Base-by-base conservation (phyloP, 805 yeast genomes). In the Spathaspora gorwiae region DNA sequence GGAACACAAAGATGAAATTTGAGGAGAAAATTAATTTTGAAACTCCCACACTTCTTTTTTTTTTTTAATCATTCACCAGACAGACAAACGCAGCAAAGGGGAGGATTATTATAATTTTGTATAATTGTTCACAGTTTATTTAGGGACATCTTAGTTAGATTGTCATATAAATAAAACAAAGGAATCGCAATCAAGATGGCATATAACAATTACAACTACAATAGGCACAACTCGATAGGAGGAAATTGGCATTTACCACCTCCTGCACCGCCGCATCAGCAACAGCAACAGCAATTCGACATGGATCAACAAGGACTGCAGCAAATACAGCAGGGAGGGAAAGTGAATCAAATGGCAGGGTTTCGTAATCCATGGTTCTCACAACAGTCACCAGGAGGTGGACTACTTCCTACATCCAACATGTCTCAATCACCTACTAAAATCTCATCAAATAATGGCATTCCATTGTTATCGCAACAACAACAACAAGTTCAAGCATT, bases 341-440 rank as follows among this genome's bases (percentile, higher is more conserved):
- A 47, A 37, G 47, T 44, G 40, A 47, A 37, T 15, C 49, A 42
- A 33, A 42, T 51, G 30, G 59, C 64, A 11, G 73, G 73, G 26
- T 71, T 71, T 49, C 53, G 75, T 33, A 70, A 71, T 44, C 75
- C 75, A n/a, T 71, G 75, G 75, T 70, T 58, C 52, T 61, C 68
- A 26, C 55, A 65, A 7, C 52, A 51, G 24, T 54, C 47, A 24
- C 57, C 51, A 35, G 27, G 37, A 15, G 47, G 33, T 26, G 45
- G 15, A 31, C 39, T 47, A 24, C 46, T 48, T 6, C 12, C 39
- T 1, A 19, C 27, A 19, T 14, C 27, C 27, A 13, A 33, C 14
- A 13, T 52, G 35, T 46, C 57, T 11, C 62, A 56, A 35, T 53
- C 64, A 29, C 70, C 68, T 13, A 63, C 68, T 24, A 62, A 62